Base-by-base conservation (phyloP, 1,284 basidiomycete genomes). In the Tilletia walkeri region DNA sequence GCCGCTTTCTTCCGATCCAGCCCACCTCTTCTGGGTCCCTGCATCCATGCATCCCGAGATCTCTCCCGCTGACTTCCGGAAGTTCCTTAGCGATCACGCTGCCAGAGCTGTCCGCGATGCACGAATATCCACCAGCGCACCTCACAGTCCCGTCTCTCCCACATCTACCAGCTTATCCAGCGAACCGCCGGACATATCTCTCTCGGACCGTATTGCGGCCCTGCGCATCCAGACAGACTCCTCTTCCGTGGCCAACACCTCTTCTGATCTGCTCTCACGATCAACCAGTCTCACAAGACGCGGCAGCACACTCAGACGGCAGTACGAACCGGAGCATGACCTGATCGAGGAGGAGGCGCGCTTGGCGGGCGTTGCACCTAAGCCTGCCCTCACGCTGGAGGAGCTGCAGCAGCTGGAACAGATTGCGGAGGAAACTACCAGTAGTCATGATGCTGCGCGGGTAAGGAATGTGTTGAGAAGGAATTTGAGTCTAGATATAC, bases 1-100 rank as follows among this genome's bases (percentile, higher is more conserved):
- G 36, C 59, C 59, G 4, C 14, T 39, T 45, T 77, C 79, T 39
- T 72, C 74, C 45, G 79, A 79, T 61, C 78, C 80, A 5, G 72
- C 72, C 30, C 76, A 93, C 84, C 89, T 97, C 72, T 98, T 97
- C 86, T 99, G 95, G 95, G 93, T 99, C 18, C 95, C 95, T 50
- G 95, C 95, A 16, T 89, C 91, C 69, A 87, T 97, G 30, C 95
- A 99, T 83, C 96, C 95, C 24, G 95, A 99, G 86, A 92, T 99
- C 81, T 95, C 95, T 0, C 96, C 96, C 10, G 90, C 90, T 67
- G 94, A 98, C 85, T 99, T 99, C 85, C 90, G 93, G 71, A 90
- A 90, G 38, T 97, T 98, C 82, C 89, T 99, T 77, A 92, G 95
- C 84, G 92, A 96, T 78, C 95, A 98, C 85, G 90, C 95, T 2